phyloP scores from a whole-genome alignment of 441 rosid genomes.

The Arabidopsis lyrata region DNA sequence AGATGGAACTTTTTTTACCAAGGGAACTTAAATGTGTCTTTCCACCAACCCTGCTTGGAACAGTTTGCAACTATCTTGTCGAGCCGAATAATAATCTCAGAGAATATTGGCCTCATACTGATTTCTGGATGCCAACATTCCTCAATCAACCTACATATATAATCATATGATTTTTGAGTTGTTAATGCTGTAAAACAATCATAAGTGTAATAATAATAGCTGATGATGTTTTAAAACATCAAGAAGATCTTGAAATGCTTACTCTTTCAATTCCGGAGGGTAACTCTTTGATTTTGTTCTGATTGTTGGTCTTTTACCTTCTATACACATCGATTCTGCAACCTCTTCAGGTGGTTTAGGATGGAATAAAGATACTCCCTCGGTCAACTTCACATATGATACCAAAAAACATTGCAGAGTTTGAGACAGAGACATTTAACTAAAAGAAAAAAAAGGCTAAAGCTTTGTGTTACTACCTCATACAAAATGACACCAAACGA shows the following conservation, averaged over 20 bases:
- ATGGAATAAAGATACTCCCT: slow-evolving; percentile 81
- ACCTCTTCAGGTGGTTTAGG: slow-evolving; percentile 78
- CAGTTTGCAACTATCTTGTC: slow-evolving; percentile 67
- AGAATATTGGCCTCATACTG: slow-evolving; percentile 64
- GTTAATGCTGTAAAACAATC: slow-evolving; percentile 15
- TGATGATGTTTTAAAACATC: background rate
- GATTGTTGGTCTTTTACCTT: slow-evolving; percentile 75
- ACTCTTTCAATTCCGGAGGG: slow-evolving; percentile 89
- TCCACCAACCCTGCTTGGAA: slow-evolving; percentile 91
- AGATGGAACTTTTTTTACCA: slow-evolving; percentile 50
- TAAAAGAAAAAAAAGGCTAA: background rate
- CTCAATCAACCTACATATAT: slow-evolving; percentile 71
- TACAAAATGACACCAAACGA: slow-evolving; percentile 85
- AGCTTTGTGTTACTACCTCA: slow-evolving; percentile 67
- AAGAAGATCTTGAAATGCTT: slow-evolving; percentile 43
- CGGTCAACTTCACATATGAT: slow-evolving; percentile 69
- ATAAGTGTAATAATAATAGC: background rate
- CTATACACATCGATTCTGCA: slow-evolving; percentile 64
- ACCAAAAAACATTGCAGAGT: background rate
- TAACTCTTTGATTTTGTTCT: slow-evolving; percentile 70
- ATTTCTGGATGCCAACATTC: slow-evolving; percentile 85
- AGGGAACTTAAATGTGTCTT: slow-evolving; percentile 82
- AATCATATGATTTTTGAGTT: background rate
- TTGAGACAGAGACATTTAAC: background rate
- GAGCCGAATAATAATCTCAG: slow-evolving; percentile 76